Evolutionary conservation across 495 filamentous ascomycete species (phyloP).

Genomic region (Aspergillus affinis): DNA sequence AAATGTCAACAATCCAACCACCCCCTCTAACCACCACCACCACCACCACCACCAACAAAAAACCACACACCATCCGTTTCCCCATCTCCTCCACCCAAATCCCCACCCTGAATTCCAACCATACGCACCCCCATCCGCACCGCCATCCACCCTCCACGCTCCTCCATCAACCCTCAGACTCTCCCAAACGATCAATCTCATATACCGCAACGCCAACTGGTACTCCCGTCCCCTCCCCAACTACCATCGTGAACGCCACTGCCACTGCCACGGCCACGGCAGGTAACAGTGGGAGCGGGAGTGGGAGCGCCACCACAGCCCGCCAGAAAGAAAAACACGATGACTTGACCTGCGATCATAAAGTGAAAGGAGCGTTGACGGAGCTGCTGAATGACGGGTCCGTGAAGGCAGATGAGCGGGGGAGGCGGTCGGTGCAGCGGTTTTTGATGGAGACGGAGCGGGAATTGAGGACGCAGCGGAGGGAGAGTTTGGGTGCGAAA

Average conservation of each 20-base stretch:
- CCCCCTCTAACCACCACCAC: too few species aligned
- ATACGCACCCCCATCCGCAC: not conserved
- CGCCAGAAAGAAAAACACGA: not conserved
- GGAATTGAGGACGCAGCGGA: conserved; percentile 6
- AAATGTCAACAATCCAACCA: too few species aligned
- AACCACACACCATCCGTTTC: not conserved
- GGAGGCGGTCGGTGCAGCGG: conserved; percentile 17
- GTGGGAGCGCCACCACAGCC: too few species aligned
- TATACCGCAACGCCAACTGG: not conserved
- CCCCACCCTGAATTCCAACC: not conserved
- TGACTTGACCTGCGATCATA: conserved; percentile 5
- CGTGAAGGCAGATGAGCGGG: conserved; percentile 4
- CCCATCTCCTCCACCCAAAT: not conserved
- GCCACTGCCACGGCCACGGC: too few species aligned
- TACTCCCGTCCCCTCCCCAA: not conserved
- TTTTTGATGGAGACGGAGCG: conserved; percentile 15
- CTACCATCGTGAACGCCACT: too few species aligned
- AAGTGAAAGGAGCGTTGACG: conserved; percentile 17
- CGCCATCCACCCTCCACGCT: not conserved
- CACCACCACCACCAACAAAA: too few species aligned
- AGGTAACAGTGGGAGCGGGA: too few species aligned
- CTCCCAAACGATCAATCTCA: not conserved
- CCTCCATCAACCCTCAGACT: not conserved
- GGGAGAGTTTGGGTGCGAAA: not conserved
- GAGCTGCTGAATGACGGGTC: conserved; percentile 14